Percentiles rank a stretch among this genome's conserved stretches.
Evolutionary conservation across 306 rosid genomes (phyloP).

Genomic region (Herpetospermum pedunculosum): DNA sequence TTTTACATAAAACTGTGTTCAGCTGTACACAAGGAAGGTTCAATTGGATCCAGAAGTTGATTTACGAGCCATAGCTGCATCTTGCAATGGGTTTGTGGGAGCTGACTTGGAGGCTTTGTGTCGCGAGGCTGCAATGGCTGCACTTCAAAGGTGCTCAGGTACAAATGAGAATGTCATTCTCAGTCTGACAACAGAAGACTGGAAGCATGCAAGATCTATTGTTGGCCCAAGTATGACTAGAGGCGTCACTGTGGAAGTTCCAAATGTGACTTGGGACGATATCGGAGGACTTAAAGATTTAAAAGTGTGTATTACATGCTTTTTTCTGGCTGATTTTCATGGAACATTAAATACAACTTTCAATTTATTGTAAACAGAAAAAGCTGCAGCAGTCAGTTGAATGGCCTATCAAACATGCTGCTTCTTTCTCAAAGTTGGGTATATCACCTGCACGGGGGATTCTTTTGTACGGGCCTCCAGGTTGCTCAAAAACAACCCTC

Average conservation of each 20-base stretch:
- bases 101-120: conserved; percentile 88
- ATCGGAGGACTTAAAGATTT: conserved; percentile 77
- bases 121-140: conserved; percentile 53
- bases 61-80: conserved; percentile 53
- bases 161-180: conserved; percentile 29
- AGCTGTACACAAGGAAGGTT: conserved; percentile 77
- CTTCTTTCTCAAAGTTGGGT: conserved; percentile 60
- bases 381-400: conserved; percentile 87
- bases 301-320: conserved; percentile 47
- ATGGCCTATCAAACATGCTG: conserved; percentile 79
- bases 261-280: conserved; percentile 84
- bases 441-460: conserved; percentile 78
- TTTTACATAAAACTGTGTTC: conserved; percentile 15
- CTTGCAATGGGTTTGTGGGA: conserved; percentile 92
- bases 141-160: conserved; percentile 38
- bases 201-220: conserved; percentile 55
- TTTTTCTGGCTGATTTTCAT: conserved; percentile 11
- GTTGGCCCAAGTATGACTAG: conserved; percentile 87
- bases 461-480: conserved; percentile 97
- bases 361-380: conserved; percentile 34
- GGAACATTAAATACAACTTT: not conserved
- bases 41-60: conserved; percentile 45
- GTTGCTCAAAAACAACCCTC: conserved; percentile 92
- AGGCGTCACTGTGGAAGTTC: conserved; percentile 81
- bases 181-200: conserved; percentile 52